phyloP scores from a whole-genome alignment of 1,284 basidiomycete species.

The Microbotryomycetes sp. region DNA sequence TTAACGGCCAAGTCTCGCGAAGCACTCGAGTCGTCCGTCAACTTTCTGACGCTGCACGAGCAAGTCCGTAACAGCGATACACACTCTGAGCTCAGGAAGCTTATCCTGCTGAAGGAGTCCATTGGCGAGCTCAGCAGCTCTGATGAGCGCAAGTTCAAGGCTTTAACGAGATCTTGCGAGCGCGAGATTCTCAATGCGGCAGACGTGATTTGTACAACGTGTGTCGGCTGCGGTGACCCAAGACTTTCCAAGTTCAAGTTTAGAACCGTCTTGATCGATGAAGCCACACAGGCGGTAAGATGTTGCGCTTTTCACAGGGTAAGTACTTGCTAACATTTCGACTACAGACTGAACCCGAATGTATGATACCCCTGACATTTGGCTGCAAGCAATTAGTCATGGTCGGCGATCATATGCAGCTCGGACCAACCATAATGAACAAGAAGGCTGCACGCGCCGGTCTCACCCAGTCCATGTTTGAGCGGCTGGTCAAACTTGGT shows the following conservation, averaged over 20 bases:
- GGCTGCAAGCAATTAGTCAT: slow-evolving; percentile 98
- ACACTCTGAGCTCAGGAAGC: slow-evolving; percentile 90
- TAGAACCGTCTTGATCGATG: slow-evolving; percentile 95
- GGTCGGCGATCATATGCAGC: slow-evolving; percentile 73
- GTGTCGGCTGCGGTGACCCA: slow-evolving; percentile 95
- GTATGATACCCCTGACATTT: slow-evolving; percentile 97
- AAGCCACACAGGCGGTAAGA: slow-evolving; percentile 92
- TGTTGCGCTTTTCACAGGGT: neutral
- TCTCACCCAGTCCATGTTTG: slow-evolving; percentile 93
- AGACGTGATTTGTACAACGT: slow-evolving; percentile 98
- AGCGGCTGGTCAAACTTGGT: slow-evolving; percentile 87
- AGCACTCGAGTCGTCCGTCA: slow-evolving; percentile 86
- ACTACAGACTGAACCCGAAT: slow-evolving; percentile 56
- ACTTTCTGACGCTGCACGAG: slow-evolving; percentile 90
- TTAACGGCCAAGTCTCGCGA: slow-evolving; percentile 96
- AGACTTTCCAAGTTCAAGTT: slow-evolving; percentile 95
- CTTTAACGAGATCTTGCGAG: slow-evolving; percentile 86
- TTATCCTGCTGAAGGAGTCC: slow-evolving; percentile 94
- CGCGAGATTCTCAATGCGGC: slow-evolving; percentile 92
- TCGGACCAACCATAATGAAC: slow-evolving; percentile 99
- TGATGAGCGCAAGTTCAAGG: slow-evolving; percentile 97
- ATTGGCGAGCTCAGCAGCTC: slow-evolving; percentile 93
- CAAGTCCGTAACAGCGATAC: slow-evolving; percentile 89
- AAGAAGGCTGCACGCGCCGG: slow-evolving; percentile 98
- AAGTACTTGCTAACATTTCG: slow-evolving; percentile 13